phyloP scores from a whole-genome alignment of 2,329 filamentous ascomycete genomes.

The Didymella pomorum region DNA sequence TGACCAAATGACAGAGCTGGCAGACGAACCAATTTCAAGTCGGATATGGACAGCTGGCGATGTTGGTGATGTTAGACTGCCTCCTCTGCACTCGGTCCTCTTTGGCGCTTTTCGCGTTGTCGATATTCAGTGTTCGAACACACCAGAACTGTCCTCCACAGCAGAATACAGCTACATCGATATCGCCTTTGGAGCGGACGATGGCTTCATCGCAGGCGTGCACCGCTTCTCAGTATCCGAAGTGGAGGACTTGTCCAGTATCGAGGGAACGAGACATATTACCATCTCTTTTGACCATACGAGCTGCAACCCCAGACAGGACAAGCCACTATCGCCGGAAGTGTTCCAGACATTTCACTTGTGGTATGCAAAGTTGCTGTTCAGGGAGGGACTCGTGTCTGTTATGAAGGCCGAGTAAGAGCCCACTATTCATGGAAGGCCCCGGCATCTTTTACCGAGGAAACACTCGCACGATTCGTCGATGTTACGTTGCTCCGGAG shows the following conservation, averaged over 20 bases:
- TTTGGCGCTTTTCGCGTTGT: conserved; percentile 1
- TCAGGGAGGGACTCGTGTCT: conserved; percentile 1
- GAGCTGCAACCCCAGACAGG: conserved; percentile 16
- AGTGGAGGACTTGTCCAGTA: background rate
- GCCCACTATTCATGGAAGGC: background rate
- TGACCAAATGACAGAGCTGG: background rate
- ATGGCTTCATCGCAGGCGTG: conserved; percentile 13
- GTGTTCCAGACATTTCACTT: conserved; percentile 9
- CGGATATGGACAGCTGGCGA: background rate
- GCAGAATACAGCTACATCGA: background rate
- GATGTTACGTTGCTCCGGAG: background rate
- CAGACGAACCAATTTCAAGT: background rate
- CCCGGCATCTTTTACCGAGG: background rate
- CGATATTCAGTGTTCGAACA: background rate
- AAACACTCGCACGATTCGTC: no score
- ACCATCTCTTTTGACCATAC: background rate
- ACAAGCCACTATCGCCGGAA: conserved; percentile 9
- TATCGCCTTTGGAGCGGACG: conserved; percentile 15
- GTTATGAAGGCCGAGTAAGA: background rate
- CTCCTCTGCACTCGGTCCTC: background rate
- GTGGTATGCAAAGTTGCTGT: conserved; percentile 12
- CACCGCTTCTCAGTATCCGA: conserved; percentile 18
- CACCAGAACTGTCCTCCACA: no score
- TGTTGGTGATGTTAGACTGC: background rate
- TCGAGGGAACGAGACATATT: background rate